These are phyloP conservation scores for Pelargonium citronellum DNA, from an alignment of 441 rosid species.

Conservation along the genomic window DNA sequence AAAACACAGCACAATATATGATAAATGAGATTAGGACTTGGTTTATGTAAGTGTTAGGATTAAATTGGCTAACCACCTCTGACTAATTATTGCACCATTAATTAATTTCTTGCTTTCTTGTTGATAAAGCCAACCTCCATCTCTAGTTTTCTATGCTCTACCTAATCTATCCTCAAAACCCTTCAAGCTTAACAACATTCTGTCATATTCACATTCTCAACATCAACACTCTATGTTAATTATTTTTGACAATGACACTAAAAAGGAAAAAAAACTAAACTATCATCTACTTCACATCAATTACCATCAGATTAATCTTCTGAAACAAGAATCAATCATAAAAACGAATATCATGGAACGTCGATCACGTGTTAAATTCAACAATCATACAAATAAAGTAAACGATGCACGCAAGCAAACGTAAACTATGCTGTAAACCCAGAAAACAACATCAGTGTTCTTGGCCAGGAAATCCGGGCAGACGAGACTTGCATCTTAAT, in stretches of 20 bases:
- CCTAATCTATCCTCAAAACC: background rate
- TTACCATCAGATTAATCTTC: background rate
- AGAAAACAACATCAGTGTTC: background rate
- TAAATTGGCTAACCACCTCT: slow-evolving; percentile 35
- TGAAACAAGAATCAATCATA: background rate
- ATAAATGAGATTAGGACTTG: background rate
- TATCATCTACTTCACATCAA: background rate
- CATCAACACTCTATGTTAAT: background rate
- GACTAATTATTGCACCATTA: slow-evolving; percentile 17
- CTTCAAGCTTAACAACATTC: background rate
- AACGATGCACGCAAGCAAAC: background rate
- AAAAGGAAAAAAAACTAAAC: background rate
- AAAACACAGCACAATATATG: background rate
- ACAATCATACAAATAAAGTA: background rate
- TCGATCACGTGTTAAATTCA: background rate
- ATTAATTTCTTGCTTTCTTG: slow-evolving; percentile 14
- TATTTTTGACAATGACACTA: background rate
- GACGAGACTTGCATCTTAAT: background rate
- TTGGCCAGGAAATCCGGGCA: background rate
- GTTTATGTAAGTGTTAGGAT: slow-evolving; percentile 18
- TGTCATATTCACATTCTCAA: background rate
- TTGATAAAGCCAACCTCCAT: slow-evolving; percentile 10
- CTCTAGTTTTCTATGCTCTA: background rate
- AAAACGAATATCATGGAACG: background rate
- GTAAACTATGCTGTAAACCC: background rate